These are phyloP conservation scores for Zymoseptoria brevis DNA, from an alignment of 2,329 filamentous ascomycete species.

Conservation along the genomic window DNA sequence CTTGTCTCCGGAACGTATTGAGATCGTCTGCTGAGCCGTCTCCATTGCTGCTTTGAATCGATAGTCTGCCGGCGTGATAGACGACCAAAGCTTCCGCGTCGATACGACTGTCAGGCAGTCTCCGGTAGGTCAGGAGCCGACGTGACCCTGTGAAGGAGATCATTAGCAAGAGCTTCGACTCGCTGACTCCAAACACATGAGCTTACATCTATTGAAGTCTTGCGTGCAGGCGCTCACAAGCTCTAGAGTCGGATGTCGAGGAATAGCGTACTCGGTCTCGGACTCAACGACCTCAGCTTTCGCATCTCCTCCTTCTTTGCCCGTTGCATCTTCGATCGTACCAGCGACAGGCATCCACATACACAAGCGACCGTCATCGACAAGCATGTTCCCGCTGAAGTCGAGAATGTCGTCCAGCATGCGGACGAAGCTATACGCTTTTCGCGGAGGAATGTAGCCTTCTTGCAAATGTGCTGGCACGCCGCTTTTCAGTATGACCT, in stretches of 20 bases:
- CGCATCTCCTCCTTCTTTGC: slow-evolving; percentile 46
- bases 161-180: neutral
- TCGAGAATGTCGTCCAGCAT: slow-evolving; percentile 85
- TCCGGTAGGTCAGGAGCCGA: slow-evolving; percentile 75
- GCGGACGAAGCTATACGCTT: slow-evolving; percentile 81
- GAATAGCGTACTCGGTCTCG: slow-evolving; percentile 65
- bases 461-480: slow-evolving; percentile 59
- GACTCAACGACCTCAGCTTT: slow-evolving; percentile 27
- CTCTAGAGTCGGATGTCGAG: slow-evolving; percentile 66
- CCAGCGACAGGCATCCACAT: slow-evolving; percentile 94
- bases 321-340: slow-evolving; percentile 30
- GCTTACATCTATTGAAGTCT: slow-evolving; percentile 76
- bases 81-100: slow-evolving; percentile 25
- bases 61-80: slow-evolving; percentile 18
- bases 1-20: slow-evolving; percentile 57
- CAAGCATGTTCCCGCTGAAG: slow-evolving; percentile 69
- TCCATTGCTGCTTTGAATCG: slow-evolving; percentile 20
- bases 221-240: slow-evolving; percentile 73
- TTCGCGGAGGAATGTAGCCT: slow-evolving; percentile 78
- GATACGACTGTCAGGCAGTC: slow-evolving; percentile 53
- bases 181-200: neutral
- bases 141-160: slow-evolving; percentile 60
- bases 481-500: slow-evolving; percentile 59
- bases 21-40: slow-evolving; percentile 56
- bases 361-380: slow-evolving; percentile 69